Conservation (phyloP, 2,329 filamentous ascomycete species). For the Ophiostoma pallidulum region DNA sequence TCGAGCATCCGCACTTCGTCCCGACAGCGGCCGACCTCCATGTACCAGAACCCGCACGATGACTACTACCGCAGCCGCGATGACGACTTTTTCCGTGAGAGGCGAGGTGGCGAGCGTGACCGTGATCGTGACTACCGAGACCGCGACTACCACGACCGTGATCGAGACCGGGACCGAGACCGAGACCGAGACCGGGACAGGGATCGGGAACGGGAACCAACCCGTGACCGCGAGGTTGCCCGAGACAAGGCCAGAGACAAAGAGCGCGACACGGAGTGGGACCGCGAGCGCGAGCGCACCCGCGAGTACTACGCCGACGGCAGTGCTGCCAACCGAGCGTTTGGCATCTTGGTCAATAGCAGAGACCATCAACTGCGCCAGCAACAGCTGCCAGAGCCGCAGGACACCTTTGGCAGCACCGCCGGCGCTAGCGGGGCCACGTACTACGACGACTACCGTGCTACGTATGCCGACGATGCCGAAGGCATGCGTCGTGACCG, state of each 20-base stretch:
- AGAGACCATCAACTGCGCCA: conserved; percentile 13
- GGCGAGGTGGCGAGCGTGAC: conserved; percentile 19
- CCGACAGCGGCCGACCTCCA: conserved; percentile 24
- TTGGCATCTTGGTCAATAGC: conserved; percentile 15
- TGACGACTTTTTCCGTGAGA: conserved; percentile 36
- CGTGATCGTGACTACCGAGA: conserved; percentile 27
- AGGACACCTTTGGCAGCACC: no score
- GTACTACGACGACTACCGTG: conserved; percentile 8
- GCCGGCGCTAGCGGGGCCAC: neutral
- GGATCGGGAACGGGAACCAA: conserved; percentile 8
- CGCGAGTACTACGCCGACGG: conserved; percentile 17
- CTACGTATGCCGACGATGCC: conserved; percentile 6
- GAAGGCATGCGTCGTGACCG: conserved; percentile 5
- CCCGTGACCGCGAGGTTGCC: neutral
- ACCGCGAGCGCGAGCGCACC: conserved; percentile 3
- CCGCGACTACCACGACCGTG: conserved; percentile 19
- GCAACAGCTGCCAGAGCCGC: neutral
- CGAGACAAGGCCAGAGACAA: conserved; percentile 16
- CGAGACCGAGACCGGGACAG: conserved; percentile 10
- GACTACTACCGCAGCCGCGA: conserved; percentile 41
- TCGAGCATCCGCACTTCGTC: conserved; percentile 17
- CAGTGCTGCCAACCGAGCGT: conserved; percentile 12
- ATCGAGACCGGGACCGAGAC: conserved; percentile 27
- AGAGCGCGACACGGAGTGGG: conserved; percentile 17
- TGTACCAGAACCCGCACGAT: conserved; percentile 30